Percentiles rank a stretch among this genome's conserved stretches.
Evolutionary conservation across 805 yeast species (phyloP).

Genomic region (Starmerella sp.): DNA sequence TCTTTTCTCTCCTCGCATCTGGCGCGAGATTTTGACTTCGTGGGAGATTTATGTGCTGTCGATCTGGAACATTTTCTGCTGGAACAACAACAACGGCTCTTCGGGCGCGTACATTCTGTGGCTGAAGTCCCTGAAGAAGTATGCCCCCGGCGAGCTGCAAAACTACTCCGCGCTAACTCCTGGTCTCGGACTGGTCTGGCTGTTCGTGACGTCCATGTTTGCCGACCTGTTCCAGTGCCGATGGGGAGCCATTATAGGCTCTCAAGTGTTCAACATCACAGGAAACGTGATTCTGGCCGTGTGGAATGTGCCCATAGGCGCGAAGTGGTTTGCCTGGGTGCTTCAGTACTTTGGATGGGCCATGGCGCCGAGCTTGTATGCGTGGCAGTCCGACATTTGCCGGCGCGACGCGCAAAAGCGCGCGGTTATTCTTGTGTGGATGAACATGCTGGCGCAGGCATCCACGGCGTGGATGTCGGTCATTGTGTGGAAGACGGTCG

Average conservation of each 20-base stretch:
- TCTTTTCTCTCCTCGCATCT: constrained; percentile 35
- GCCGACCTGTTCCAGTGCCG: constrained; percentile 45
- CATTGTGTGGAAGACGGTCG: constrained; percentile 32
- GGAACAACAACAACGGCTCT: constrained; percentile 44
- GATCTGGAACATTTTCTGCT: constrained; percentile 46
- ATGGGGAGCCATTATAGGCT: constrained; percentile 43
- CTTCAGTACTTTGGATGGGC: constrained; percentile 50
- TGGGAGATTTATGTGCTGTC: constrained; percentile 52
- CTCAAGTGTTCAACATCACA: constrained; percentile 42
- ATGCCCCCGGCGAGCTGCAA: constrained; percentile 37
- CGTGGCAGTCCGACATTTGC: constrained; percentile 50
- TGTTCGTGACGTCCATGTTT: constrained; percentile 20
- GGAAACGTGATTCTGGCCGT: constrained; percentile 44
- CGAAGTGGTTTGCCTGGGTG: constrained; percentile 52
- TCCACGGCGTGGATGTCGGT: constrained; percentile 45
- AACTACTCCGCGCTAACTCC: constrained; percentile 45
- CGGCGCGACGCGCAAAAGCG: constrained; percentile 44
- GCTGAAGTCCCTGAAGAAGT: constrained; percentile 42
- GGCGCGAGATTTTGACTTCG: constrained; percentile 43
- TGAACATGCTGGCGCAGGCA: constrained; percentile 44
- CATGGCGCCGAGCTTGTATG: constrained; percentile 47
- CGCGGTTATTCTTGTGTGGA: constrained; percentile 40
- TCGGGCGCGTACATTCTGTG: constrained; percentile 52
- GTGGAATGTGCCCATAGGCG: constrained; percentile 44
- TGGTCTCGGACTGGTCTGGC: constrained; percentile 41